Conservation (phyloP, 202 grass and related monocot species). For the Schoenoplectus tabernaemontani region DNA sequence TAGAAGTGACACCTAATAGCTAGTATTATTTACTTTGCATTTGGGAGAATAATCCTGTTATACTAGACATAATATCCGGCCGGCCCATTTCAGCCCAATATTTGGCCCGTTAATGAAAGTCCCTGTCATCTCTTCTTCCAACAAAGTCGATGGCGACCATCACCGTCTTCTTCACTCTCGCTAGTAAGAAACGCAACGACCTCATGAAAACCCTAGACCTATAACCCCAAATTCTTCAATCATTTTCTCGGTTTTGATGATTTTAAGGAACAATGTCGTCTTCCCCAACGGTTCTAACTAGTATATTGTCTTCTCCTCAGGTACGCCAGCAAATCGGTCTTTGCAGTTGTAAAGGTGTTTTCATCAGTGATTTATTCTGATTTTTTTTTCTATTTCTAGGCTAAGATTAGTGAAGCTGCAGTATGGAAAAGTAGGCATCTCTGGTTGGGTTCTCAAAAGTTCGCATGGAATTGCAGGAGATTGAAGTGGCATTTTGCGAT, state of each 20-base stretch:
- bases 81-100: background rate
- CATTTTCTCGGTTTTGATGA: background rate
- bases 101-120: background rate
- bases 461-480: constrained; percentile 5
- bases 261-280: constrained; percentile 43
- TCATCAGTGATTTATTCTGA: background rate
- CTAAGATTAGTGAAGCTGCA: background rate
- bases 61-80: background rate
- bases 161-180: constrained; percentile 9
- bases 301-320: constrained; percentile 7
- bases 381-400: constrained; percentile 7
- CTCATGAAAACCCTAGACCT: background rate
- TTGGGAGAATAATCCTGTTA: no score
- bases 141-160: background rate
- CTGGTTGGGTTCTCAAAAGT: constrained; percentile 12
- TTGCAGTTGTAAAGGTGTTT: background rate
- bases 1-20: no score
- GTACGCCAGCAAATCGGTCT: background rate
- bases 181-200: background rate
- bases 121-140: background rate
- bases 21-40: no score
- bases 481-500: constrained; percentile 16
- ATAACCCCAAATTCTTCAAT: background rate
- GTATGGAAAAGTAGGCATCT: background rate
- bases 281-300: constrained; percentile 14